Conservation (phyloP, 2,329 filamentous ascomycete genomes). For the Sphaerulina populicola region DNA sequence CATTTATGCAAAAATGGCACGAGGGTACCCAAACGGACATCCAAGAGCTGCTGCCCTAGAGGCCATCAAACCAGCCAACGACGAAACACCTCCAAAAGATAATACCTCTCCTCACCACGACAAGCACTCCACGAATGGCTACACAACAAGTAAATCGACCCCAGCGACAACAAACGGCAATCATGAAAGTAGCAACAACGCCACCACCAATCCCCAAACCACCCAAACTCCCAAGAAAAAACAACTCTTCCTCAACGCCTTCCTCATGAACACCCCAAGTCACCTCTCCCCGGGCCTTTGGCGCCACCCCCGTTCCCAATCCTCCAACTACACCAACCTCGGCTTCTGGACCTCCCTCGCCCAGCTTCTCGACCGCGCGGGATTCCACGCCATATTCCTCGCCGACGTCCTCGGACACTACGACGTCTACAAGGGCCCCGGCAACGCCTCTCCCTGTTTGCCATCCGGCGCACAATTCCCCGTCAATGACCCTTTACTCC, state of each 20-base stretch:
- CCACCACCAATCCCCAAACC: neutral
- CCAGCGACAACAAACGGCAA: neutral
- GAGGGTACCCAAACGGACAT: neutral
- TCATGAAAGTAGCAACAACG: neutral
- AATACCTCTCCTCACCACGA: neutral
- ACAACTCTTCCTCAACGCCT: conserved; percentile 22
- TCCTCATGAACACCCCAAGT: conserved; percentile 43
- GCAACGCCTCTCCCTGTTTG: conserved; percentile 52
- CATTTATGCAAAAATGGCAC: neutral
- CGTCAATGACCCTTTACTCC: conserved; percentile 41
- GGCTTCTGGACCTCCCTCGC: conserved; percentile 54
- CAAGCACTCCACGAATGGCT: neutral
- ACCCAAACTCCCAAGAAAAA: conserved; percentile 19
- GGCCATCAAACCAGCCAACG: neutral
- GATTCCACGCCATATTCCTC: conserved; percentile 58
- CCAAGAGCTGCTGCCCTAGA: neutral
- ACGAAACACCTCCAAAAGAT: neutral
- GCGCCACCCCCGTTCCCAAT: conserved; percentile 56
- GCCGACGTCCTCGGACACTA: conserved; percentile 58
- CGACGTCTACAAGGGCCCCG: conserved; percentile 57
- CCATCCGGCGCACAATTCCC: conserved; percentile 58
- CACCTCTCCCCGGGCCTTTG: conserved; percentile 50
- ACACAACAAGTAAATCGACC: neutral
- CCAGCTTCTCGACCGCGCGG: conserved; percentile 50
- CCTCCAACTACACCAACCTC: conserved; percentile 51